Conservation (phyloP, 129 eudicot genomes). For the Logfia minima region DNA sequence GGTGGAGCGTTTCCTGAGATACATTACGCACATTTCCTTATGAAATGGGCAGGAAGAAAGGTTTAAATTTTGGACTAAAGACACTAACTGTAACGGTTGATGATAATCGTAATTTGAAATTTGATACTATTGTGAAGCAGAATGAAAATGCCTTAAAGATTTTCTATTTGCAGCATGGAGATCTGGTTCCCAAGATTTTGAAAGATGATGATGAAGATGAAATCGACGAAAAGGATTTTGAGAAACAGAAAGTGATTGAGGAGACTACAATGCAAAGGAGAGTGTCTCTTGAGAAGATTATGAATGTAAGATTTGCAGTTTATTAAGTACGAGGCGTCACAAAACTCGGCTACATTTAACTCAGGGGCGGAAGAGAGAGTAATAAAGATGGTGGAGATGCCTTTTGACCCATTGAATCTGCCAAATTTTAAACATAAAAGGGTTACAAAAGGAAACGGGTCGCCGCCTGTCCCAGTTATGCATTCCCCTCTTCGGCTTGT, state of each 20-base stretch:
- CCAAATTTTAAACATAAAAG: constrained; percentile 89
- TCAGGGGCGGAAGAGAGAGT: constrained; percentile 84
- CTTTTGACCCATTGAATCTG: constrained; percentile 82
- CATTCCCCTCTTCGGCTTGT: constrained; percentile 87
- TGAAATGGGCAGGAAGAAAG: constrained; percentile 71
- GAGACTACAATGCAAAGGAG: constrained; percentile 65
- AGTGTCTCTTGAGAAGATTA: constrained; percentile 79
- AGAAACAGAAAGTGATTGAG: constrained; percentile 68
- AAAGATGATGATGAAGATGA: constrained; percentile 51
- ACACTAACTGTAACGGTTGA: constrained; percentile 77
- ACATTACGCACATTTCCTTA: constrained; percentile 76
- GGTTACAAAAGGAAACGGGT: constrained; percentile 79
- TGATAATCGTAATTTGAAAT: constrained; percentile 62
- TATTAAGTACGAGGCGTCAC: constrained; percentile 75
- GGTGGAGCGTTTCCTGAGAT: constrained; percentile 90
- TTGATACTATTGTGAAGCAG: constrained; percentile 84
- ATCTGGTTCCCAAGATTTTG: constrained; percentile 64
- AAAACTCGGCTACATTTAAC: constrained; percentile 73
- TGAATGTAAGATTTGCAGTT: constrained; percentile 64
- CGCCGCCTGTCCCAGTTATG: constrained; percentile 93
- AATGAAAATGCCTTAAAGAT: constrained; percentile 69
- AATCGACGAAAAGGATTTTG: constrained; percentile 46
- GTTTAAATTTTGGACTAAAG: constrained; percentile 46
- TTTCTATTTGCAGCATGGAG: constrained; percentile 66
- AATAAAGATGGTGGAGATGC: constrained; percentile 85